Evolutionary conservation across 768 basidiomycete genomes (phyloP).

Genomic region (Exidia glandulosa): DNA sequence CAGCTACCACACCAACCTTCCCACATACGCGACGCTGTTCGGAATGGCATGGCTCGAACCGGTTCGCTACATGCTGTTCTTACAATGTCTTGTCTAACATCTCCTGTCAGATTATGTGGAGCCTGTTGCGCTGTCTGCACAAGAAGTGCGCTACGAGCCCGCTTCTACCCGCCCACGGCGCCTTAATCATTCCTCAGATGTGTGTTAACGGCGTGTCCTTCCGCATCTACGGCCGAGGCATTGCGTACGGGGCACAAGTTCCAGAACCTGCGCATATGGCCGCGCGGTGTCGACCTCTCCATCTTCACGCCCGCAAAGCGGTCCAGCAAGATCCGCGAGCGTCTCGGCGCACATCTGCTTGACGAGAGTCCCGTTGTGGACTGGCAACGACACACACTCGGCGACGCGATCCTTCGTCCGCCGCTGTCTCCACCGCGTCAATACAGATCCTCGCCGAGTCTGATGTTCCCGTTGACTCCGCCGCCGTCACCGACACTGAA

Average conservation of each 20-base stretch:
- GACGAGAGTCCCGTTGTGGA: not conserved
- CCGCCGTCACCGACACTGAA: slow-evolving; percentile 6
- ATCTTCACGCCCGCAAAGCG: not conserved
- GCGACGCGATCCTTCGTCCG: not conserved
- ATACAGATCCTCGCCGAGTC: not conserved
- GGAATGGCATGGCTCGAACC: slow-evolving; percentile 25
- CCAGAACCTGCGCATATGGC: slow-evolving; percentile 25
- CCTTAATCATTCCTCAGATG: slow-evolving; percentile 11
- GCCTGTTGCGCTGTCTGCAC: slow-evolving; percentile 20
- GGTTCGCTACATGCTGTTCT: not conserved
- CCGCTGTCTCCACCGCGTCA: not conserved
- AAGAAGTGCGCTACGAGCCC: slow-evolving; percentile 18
- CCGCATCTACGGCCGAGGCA: slow-evolving; percentile 24
- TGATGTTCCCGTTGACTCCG: slow-evolving; percentile 5
- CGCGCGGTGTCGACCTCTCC: slow-evolving; percentile 26
- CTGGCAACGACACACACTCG: not conserved
- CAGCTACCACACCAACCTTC: slow-evolving; percentile 29
- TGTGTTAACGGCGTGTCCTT: slow-evolving; percentile 28
- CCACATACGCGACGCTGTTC: slow-evolving; percentile 29
- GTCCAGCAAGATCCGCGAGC: not conserved
- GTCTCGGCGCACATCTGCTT: slow-evolving; percentile 19
- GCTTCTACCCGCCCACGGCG: not conserved
- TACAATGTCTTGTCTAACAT: not conserved
- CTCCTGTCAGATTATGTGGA: slow-evolving; percentile 24
- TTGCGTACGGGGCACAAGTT: slow-evolving; percentile 19